phyloP scores from a whole-genome alignment of 495 filamentous ascomycete species.

The Trichoderma reesei region DNA sequence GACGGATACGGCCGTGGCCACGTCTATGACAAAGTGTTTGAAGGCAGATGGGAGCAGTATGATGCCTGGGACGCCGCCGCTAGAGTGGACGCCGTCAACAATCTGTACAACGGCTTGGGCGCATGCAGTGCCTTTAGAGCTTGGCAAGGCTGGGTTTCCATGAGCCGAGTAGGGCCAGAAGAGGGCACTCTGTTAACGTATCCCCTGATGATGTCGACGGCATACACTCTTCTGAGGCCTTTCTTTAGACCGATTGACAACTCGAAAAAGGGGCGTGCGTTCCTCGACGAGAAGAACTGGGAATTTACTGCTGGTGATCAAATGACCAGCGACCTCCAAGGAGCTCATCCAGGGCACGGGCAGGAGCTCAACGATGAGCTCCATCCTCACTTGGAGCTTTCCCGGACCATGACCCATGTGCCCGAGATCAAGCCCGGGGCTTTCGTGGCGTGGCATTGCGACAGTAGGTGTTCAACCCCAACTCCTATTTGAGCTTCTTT shows the following conservation, averaged over 20 bases:
- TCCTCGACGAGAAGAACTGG: conserved; percentile 36
- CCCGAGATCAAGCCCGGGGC: conserved; percentile 72
- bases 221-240: conserved; percentile 74
- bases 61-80: conserved; percentile 71
- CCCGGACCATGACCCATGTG: conserved; percentile 67
- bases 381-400: conserved; percentile 70
- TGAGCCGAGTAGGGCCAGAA: conserved; percentile 59
- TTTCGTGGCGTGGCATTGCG: conserved; percentile 88
- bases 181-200: conserved; percentile 82
- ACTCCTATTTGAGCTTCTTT: not conserved
- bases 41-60: conserved; percentile 71
- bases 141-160: conserved; percentile 81
- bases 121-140: conserved; percentile 78
- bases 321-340: conserved; percentile 54
- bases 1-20: conserved; percentile 58
- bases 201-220: conserved; percentile 65
- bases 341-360: conserved; percentile 61
- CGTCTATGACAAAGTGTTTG: conserved; percentile 64
- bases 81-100: conserved; percentile 56
- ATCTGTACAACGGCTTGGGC: conserved; percentile 75
- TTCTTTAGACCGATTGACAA: conserved; percentile 55
- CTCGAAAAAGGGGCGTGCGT: conserved; percentile 12
- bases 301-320: conserved; percentile 37
- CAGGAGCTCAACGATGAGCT: conserved; percentile 65
- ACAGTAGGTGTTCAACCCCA: conserved; percentile 39